phyloP scores from a whole-genome alignment of 805 yeast species.

The Starmerella scarabaei region DNA sequence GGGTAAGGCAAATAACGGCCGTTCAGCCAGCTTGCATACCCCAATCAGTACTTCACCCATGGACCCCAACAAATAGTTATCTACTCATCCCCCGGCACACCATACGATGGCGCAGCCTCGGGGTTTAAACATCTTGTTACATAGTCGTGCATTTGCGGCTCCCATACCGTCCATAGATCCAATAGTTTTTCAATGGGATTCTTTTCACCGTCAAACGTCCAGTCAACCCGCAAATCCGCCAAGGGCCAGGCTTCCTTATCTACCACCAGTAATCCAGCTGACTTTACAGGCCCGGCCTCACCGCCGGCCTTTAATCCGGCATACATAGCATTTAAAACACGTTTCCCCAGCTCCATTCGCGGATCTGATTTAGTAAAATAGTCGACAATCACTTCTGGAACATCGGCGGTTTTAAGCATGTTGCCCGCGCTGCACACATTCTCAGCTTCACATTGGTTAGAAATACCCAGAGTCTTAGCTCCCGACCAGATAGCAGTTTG shows the following conservation, averaged over 20 bases:
- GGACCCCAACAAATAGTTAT: no score
- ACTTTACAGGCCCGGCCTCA: slow-evolving; percentile 17
- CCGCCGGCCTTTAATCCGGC: slow-evolving; percentile 18
- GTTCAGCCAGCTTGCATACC: no score
- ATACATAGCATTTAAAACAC: slow-evolving; percentile 14
- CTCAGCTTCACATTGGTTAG: slow-evolving; percentile 4
- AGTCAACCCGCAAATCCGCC: slow-evolving; percentile 16
- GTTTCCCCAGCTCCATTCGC: slow-evolving; percentile 8
- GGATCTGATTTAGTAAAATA: slow-evolving; percentile 6
- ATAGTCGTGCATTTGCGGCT: slow-evolving; percentile 18
- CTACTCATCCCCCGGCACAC: slow-evolving; percentile 18
- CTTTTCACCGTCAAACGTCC: slow-evolving; percentile 10
- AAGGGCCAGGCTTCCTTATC: slow-evolving; percentile 15
- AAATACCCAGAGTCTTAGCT: slow-evolving; percentile 11
- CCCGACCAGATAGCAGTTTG: slow-evolving; percentile 16
- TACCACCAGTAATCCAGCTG: slow-evolving; percentile 13
- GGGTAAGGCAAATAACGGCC: no score
- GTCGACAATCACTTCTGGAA: slow-evolving; percentile 13
- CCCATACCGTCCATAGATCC: slow-evolving; percentile 11
- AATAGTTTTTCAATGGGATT: slow-evolving; percentile 11
- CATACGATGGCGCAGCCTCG: slow-evolving; percentile 15
- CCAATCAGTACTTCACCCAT: no score
- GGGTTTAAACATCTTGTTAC: slow-evolving; percentile 14
- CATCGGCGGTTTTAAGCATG: slow-evolving; percentile 7
- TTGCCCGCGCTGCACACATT: slow-evolving; percentile 17